A percentile compares a stretch with the other conserved stretches of the same genome.
These are phyloP conservation scores for Pulveroboletus frians DNA, from an alignment of 768 basidiomycete species.

Conservation along the genomic window DNA sequence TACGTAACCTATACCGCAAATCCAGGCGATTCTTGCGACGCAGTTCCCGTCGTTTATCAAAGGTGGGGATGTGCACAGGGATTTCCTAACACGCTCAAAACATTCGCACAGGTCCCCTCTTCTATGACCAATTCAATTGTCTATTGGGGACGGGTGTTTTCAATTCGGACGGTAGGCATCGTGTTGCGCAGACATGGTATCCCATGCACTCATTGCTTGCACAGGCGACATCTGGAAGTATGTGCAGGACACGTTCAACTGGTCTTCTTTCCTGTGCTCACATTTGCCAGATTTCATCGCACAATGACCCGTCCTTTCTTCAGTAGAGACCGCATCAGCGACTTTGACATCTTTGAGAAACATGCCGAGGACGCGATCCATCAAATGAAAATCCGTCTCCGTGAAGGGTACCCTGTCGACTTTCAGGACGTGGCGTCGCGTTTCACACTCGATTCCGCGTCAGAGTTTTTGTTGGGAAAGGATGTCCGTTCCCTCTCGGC, in stretches of 20 bases:
- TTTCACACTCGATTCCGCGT: conserved; percentile 55
- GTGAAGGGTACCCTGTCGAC: conserved; percentile 37
- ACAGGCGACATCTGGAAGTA: conserved; percentile 39
- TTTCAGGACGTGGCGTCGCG: conserved; percentile 40
- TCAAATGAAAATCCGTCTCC: conserved; percentile 30
- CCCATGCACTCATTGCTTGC: neutral
- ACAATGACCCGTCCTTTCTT: conserved; percentile 42
- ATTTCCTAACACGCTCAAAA: neutral
- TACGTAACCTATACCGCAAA: neutral
- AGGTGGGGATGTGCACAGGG: conserved; percentile 16
- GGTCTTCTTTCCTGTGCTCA: neutral
- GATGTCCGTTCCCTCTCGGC: conserved; percentile 35
- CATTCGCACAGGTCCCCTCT: conserved; percentile 18
- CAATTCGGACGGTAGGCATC: conserved; percentile 35
- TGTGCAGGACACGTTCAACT: neutral
- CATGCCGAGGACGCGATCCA: conserved; percentile 31
- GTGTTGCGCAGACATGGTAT: neutral
- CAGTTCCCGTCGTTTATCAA: conserved; percentile 35
- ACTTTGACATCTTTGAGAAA: conserved; percentile 38
- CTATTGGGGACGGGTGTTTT: conserved; percentile 37
- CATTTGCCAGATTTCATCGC: conserved; percentile 34
- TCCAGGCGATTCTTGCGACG: conserved; percentile 34
- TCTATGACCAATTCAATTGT: conserved; percentile 22
- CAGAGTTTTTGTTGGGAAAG: conserved; percentile 51
- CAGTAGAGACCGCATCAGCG: conserved; percentile 34